These are phyloP conservation scores for Haberlea rhodopensis DNA, from an alignment of 257 asterid genomes.

Conservation along the genomic window DNA sequence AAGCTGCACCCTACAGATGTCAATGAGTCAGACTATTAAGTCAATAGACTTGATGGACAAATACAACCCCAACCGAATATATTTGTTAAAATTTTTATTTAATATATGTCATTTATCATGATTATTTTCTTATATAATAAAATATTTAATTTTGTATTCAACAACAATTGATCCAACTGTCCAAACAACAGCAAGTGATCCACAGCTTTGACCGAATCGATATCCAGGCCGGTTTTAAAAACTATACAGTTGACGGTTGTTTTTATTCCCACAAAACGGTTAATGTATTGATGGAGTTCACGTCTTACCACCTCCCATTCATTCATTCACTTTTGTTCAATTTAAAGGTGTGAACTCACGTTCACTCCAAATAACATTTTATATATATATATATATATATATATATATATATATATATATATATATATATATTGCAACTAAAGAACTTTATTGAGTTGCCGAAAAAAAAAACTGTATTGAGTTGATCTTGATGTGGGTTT, in stretches of 20 bases:
- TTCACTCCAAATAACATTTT: constrained; percentile 25
- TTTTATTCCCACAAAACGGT: constrained; percentile 22
- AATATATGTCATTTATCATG: no score
- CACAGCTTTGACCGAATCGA: no score
- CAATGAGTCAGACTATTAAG: no score
- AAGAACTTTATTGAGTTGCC: neutral
- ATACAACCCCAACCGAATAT: no score
- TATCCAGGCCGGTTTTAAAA: no score
- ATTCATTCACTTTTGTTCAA: constrained; percentile 15
- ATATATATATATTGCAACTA: constrained; percentile 2
- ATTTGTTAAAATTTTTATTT: no score
- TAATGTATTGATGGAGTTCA: constrained; percentile 54
- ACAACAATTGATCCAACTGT: no score
- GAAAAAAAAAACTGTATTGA: neutral
- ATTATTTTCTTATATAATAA: no score
- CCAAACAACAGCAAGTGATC: no score
- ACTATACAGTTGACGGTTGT: constrained; percentile 19
- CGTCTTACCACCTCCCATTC: constrained; percentile 47
- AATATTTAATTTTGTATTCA: no score
- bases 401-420: neutral
- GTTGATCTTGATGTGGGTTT: neutral
- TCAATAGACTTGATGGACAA: no score
- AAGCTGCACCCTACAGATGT: no score
- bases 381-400: neutral
- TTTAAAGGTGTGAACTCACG: constrained; percentile 35